These are phyloP conservation scores for Blastocystis sp. DNA, from an alignment of 352 stramenopile species.

Conservation along the genomic window DNA sequence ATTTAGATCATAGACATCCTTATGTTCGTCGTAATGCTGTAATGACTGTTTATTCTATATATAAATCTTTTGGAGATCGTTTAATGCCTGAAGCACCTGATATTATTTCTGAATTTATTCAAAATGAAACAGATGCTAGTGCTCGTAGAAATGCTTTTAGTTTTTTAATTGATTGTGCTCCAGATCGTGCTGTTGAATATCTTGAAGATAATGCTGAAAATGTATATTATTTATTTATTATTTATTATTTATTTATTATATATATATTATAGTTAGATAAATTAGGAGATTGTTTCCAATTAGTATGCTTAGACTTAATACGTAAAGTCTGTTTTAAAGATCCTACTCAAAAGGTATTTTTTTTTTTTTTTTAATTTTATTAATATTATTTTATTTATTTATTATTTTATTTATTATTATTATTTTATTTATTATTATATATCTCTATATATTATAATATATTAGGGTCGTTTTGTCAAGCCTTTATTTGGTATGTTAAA, in stretches of 20 bases:
- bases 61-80: slow-evolving; percentile 73
- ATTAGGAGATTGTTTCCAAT: slow-evolving; percentile 87
- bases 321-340: slow-evolving; percentile 88
- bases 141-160: slow-evolving; percentile 89
- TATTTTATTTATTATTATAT: no score
- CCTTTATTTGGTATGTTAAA: slow-evolving; percentile 92
- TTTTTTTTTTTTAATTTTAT: neutral
- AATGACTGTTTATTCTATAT: slow-evolving; percentile 79
- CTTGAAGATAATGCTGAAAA: slow-evolving; percentile 29
- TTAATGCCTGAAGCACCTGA: slow-evolving; percentile 90
- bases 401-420: no score
- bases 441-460: no score
- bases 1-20: slow-evolving; percentile 86
- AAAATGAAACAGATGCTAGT: slow-evolving; percentile 73
- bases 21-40: slow-evolving; percentile 96
- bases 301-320: slow-evolving; percentile 95
- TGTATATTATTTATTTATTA: neutral
- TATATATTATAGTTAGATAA: slow-evolving; percentile 78
- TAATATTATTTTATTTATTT: no score
- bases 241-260: slow-evolving; percentile 58
- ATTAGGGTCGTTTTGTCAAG: slow-evolving; percentile 74
- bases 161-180: slow-evolving; percentile 94
- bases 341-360: slow-evolving; percentile 70
- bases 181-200: slow-evolving; percentile 87
- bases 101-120: slow-evolving; percentile 79